Conservation (phyloP, 768 basidiomycete genomes). For the Suillus decipiens region DNA sequence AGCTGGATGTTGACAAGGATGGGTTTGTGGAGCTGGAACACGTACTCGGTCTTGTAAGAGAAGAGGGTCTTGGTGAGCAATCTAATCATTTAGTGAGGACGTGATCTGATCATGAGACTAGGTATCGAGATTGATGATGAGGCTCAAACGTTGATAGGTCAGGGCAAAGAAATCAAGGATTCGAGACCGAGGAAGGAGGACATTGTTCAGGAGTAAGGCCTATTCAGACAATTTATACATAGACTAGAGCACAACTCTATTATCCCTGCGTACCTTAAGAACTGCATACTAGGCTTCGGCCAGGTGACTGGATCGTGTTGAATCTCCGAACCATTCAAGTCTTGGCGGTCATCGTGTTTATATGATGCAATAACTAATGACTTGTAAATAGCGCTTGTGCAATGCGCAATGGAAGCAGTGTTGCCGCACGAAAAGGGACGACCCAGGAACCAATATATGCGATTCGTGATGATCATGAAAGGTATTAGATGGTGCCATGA, state of each 20-base stretch:
- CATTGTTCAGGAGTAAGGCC: slow-evolving; percentile 73
- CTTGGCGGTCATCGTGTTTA: background rate
- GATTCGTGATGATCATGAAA: background rate
- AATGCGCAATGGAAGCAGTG: background rate
- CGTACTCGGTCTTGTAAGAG: slow-evolving; percentile 83
- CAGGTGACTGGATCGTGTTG: background rate
- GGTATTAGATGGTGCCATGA: slow-evolving; percentile 2
- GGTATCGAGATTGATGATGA: slow-evolving; percentile 86
- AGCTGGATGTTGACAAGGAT: slow-evolving; percentile 94
- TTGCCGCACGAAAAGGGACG: too few relatives aligned
- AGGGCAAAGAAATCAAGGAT: slow-evolving; percentile 80
- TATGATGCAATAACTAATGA: background rate
- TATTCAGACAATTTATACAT: slow-evolving; percentile 11
- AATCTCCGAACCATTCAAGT: background rate
- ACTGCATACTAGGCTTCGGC: background rate
- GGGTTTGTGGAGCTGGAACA: slow-evolving; percentile 96
- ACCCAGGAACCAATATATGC: background rate
- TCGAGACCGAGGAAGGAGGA: slow-evolving; percentile 92
- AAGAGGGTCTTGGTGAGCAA: slow-evolving; percentile 77
- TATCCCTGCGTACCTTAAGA: background rate
- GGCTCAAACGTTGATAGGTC: slow-evolving; percentile 79
- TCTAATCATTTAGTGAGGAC: slow-evolving; percentile 2
- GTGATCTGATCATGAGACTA: slow-evolving; percentile 26
- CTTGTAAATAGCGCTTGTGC: background rate
- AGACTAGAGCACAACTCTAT: slow-evolving; percentile 16